Percentiles rank a stretch among this genome's conserved stretches.
phyloP scores from a whole-genome alignment of 2,329 filamentous ascomycete species.

The Colletotrichum chlorophyti region DNA sequence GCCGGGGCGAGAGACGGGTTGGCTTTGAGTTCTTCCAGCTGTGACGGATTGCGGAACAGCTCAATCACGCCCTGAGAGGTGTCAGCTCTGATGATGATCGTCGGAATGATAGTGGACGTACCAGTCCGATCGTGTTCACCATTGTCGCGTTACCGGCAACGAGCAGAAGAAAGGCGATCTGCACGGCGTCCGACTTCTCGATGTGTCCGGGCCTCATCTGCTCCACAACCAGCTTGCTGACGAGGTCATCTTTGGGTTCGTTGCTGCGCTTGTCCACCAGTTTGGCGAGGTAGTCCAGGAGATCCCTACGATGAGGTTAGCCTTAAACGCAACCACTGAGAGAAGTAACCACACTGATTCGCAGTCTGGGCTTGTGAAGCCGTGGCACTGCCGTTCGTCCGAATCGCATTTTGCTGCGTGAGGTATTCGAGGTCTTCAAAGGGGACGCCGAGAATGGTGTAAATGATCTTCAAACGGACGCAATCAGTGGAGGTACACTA shows the following conservation, averaged over 20 bases:
- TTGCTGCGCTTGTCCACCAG: slow-evolving; percentile 48
- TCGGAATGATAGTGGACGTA: too few relatives aligned
- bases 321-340: neutral
- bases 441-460: slow-evolving; percentile 55
- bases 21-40: slow-evolving; percentile 47
- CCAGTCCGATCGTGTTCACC: slow-evolving; percentile 57
- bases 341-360: slow-evolving; percentile 41
- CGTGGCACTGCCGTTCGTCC: slow-evolving; percentile 53
- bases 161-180: slow-evolving; percentile 56
- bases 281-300: slow-evolving; percentile 51
- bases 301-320: slow-evolving; percentile 36
- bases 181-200: slow-evolving; percentile 48
- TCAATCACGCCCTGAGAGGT: slow-evolving; percentile 47
- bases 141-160: slow-evolving; percentile 60
- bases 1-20: slow-evolving; percentile 42
- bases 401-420: slow-evolving; percentile 53
- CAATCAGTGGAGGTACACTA: neutral
- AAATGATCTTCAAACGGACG: slow-evolving; percentile 49
- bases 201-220: slow-evolving; percentile 47
- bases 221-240: slow-evolving; percentile 50
- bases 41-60: slow-evolving; percentile 49
- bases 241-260: slow-evolving; percentile 51
- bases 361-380: slow-evolving; percentile 52
- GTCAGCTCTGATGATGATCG: too few relatives aligned
- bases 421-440: slow-evolving; percentile 53